Evolutionary conservation across 106 monocot genomes (phyloP).

Genomic region (Ottelia alismoides): DNA sequence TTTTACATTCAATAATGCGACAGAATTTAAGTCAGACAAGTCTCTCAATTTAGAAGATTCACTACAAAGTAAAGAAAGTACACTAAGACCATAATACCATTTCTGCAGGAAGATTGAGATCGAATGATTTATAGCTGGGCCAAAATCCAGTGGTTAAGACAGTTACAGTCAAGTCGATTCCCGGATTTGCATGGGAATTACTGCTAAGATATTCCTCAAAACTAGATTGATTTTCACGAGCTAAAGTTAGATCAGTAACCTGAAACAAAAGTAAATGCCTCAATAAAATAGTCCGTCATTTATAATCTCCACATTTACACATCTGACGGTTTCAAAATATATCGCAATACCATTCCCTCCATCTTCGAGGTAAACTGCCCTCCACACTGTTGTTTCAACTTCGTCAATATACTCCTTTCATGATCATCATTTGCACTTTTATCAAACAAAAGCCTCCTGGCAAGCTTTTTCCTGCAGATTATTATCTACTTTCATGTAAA

Average conservation of each 20-base stretch:
- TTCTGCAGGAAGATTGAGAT: conserved; percentile 86
- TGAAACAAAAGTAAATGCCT: conserved; percentile 12
- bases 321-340: too few relatives aligned
- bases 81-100: too few relatives aligned
- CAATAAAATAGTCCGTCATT: too few relatives aligned
- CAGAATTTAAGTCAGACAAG: too few relatives aligned
- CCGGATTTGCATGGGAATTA: conserved; percentile 54
- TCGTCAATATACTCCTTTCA: conserved; percentile 46
- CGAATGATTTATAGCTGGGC: conserved; percentile 87
- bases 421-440: conserved; percentile 58
- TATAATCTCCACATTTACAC: too few relatives aligned
- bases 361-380: conserved; percentile 67
- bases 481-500: neutral
- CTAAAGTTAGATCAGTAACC: conserved; percentile 91
- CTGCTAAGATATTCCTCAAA: conserved; percentile 73
- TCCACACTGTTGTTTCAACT: conserved; percentile 56
- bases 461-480: conserved; percentile 44
- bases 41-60: too few relatives aligned
- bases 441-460: conserved; percentile 43
- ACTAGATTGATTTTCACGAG: conserved; percentile 74
- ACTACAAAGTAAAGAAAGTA: too few relatives aligned
- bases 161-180: conserved; percentile 79
- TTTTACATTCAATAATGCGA: too few relatives aligned
- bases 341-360: conserved; percentile 73
- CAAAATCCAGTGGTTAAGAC: conserved; percentile 94